Base-by-base conservation (phyloP, 352 stramenopile genomes). In the Elongisporangium undulatum region DNA sequence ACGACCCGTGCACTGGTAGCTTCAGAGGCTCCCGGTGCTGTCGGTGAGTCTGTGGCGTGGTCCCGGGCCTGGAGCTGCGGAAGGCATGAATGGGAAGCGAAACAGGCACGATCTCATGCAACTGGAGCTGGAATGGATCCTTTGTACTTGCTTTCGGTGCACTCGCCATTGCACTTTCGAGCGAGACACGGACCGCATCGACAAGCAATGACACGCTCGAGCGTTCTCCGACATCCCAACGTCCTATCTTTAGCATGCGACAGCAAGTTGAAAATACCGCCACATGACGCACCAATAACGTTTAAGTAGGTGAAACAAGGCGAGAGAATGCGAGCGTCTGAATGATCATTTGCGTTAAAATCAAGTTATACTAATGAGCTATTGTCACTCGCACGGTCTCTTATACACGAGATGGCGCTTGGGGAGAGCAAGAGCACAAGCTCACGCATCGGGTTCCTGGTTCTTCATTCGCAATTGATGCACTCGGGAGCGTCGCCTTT, bases 81-180 rank as follows among this genome's bases (percentile, higher is more conserved):
- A 21, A 41, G 21, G 51, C n/a, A 16, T 24, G 38, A 6, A 12
- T 5, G 3, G 57, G 58, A 2, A 59, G 48, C 10, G 64, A 19
- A 12, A 72, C 62, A 21, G 62, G 62, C 1, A 51, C 62, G 9
- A 72, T 49, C 12, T 64, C 58, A 50, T 72, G 56, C 19, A 56
- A 64, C 13, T 55, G 63, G 51, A 72, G 57, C 21, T 64, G 58
- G 22, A 61, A 63, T 26, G 54, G 54, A 29, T 54, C 48, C 9
- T 20, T 39, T 41, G 29, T 9, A 41, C 9, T 41, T 15, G 5
- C 29, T 9, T 29, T 22, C 7, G 57, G 49, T 48, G 38, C 20
- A 15, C 26, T 24, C 15, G 38, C 49, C 15, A 29, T 59, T 34
- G 1, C 8, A 41, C 29, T 41, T 41, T 15, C 29, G 9, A 15